Base-by-base conservation (phyloP, 2,329 filamentous ascomycete genomes). In the Penicillium sp. region DNA sequence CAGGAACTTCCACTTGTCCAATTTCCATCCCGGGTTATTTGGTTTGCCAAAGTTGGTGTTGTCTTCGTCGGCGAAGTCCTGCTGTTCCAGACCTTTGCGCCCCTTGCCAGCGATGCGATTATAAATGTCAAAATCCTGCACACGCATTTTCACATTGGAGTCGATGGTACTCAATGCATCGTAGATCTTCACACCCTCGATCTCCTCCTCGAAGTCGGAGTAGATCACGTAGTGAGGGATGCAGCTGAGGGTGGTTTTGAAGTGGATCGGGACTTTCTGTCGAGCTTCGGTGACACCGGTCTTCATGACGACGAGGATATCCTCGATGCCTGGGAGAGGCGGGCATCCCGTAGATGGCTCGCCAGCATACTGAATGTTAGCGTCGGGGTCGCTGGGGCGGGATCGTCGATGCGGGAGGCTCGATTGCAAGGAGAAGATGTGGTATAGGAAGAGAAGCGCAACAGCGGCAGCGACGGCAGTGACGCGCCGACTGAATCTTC, bases 341-440 rank as follows among this genome's bases (percentile, higher is more conserved):
- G 70, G 70, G 26, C 71, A 74, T 10, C 16, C 16, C 9, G 36
- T 39, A 10, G 38, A 60, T 43, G 16, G 56, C 47, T 6, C 57
- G 33, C 57, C 55, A 8, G 36, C 47, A n/a, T 50, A 42, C 1
- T 55, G 34, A 21, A 47, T 42, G n/a, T 46, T 38, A 6, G 56
- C 31, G 51, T n/a, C 52, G 54, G 41, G 31, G 33, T 39, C 49
- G 51, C 47, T 54, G 51, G 57, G 47, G 48, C 50, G 47, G 51
- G 49, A 29, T 43, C 34, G 49, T 41, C 49, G 46, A 49, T 24
- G 41, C 21, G 41, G 6, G 85, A 90, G 73, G 72, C 81, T 51
- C 75, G 82, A 64, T 80, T 82, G 58, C 84, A 85, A 66, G 71
- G 79, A 44, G 80, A 86, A 61, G 77, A 89, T 63, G 81, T 84